Evolutionary conservation across 805 yeast species (phyloP), one percentile per base, ranked within the genome.

Genomic region (Suhomyces pyralidae): DNA sequence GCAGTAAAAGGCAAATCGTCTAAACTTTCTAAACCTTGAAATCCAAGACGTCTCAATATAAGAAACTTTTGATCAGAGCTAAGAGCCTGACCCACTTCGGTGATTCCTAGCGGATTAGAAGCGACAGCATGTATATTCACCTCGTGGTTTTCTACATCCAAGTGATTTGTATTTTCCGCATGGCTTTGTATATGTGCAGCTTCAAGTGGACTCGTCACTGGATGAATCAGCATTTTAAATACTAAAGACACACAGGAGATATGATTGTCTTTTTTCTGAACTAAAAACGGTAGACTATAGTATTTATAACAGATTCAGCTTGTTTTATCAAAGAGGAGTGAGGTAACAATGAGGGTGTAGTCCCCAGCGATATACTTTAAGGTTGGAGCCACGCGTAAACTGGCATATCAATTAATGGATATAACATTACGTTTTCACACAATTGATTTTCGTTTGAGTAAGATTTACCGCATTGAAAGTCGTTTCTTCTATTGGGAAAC

Each of bases 1-100:
- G 64, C 71, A 3, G 63, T 54, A 2, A 59, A 51, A 1, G 76
- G 76, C 52, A 71, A 61, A 40, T 67, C 72, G n/a, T 67, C 73
- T 48, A 65, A 61, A 3, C 67, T 55, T 4, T 47, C 57, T 56
- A 70, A 64, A 12, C 58, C 58, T 9, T 61, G 66, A 44, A 57
- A 61, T 40, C 64, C 60, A 25, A 70, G 57, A 48, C 70, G 62
- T 51, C 56, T 61, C 57, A 70, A 61, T 25, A 68, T 61, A 50
- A 63, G 61, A 45, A 48, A 55, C 55, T 70, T 70, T 52, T 70
- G 71, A 9, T 58, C 66, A 7, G 55, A 17, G 15, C 68, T 59
- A 20, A 70, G 55, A 1, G 59, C 58, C 6, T 26, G 51, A 7
- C 68, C 72, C 14, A 68, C 65, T 3, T 58, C 63, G 30, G 58